These are phyloP conservation scores for Populus davidiana DNA, from an alignment of 345 rosid species.

Conservation along the genomic window DNA sequence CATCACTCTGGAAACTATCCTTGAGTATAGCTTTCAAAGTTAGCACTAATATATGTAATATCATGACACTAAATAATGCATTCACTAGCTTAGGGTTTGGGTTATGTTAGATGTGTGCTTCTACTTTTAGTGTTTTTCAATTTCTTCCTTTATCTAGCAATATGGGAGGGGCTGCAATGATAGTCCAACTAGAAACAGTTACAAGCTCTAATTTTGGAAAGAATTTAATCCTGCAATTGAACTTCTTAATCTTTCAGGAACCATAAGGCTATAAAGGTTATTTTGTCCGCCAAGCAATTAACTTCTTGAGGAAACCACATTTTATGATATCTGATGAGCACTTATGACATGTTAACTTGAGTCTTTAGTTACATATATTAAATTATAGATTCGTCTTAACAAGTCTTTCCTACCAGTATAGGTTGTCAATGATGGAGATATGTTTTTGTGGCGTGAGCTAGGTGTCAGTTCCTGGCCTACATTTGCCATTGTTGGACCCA, in stretches of 20 bases:
- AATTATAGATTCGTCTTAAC: neutral
- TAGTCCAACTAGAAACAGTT: neutral
- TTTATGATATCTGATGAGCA: neutral
- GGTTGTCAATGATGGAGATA: slow-evolving; percentile 97
- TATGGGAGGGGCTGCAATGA: neutral
- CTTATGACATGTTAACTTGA: neutral
- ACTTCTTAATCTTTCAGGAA: neutral
- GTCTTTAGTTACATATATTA: neutral
- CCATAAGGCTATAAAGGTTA: neutral
- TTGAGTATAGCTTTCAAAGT: neutral
- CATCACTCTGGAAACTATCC: neutral
- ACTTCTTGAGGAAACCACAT: neutral
- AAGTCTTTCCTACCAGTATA: slow-evolving; percentile 25
- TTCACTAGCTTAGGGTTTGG: neutral
- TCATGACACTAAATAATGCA: neutral
- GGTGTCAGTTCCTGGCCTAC: slow-evolving; percentile 98
- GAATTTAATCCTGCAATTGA: neutral
- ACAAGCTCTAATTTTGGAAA: neutral
- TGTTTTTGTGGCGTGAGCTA: slow-evolving; percentile 85
- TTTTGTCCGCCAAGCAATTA: neutral
- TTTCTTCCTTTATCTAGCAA: neutral
- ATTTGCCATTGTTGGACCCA: slow-evolving; percentile 81
- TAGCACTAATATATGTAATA: neutral
- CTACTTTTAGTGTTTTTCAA: neutral
- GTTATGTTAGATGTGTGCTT: neutral